These are phyloP conservation scores for Apium graveolens DNA, from an alignment of 129 eudicot genomes.

Conservation along the genomic window DNA sequence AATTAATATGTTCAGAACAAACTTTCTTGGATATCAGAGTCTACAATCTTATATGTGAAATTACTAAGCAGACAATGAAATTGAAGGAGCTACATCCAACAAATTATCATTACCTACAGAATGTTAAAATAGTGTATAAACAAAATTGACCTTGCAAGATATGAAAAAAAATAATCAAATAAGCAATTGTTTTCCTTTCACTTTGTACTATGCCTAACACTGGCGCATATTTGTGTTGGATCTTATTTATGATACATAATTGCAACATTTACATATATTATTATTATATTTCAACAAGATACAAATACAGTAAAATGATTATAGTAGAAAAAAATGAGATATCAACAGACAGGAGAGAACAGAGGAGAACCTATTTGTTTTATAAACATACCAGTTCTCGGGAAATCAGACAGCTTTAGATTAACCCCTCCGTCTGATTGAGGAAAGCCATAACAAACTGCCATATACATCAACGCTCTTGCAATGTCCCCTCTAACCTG, in stretches of 20 bases:
- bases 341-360: background rate
- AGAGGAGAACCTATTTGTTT: background rate
- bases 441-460: constrained; percentile 28
- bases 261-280: background rate
- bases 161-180: background rate
- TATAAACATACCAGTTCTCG: constrained; percentile 16
- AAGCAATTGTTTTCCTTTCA: background rate
- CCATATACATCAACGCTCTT: constrained; percentile 34
- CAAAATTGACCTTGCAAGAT: background rate
- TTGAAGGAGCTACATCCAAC: background rate
- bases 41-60: background rate
- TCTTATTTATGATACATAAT: background rate
- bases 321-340: background rate
- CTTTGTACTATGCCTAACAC: background rate
- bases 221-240: background rate
- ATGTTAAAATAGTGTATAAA: background rate
- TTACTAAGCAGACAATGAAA: background rate
- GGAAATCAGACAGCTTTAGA: constrained; percentile 26
- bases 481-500: constrained; percentile 37
- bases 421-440: constrained; percentile 11
- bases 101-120: background rate
- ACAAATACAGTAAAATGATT: background rate
- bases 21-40: background rate
- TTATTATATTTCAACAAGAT: background rate
- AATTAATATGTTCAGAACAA: background rate